Conservation (phyloP, 495 filamentous ascomycete species). For the Penicillium nucicola region DNA sequence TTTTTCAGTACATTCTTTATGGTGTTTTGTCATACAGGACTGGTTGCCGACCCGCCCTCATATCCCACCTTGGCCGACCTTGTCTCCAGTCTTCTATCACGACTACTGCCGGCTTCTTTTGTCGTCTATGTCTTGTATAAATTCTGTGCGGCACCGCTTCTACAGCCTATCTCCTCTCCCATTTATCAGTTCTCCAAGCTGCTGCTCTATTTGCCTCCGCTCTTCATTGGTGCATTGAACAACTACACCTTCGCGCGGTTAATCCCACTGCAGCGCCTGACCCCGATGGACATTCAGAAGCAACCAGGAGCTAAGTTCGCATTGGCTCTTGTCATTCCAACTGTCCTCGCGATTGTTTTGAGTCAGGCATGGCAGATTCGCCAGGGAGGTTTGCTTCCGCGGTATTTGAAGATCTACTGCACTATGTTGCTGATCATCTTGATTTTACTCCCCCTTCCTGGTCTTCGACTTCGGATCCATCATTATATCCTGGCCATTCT, state of each 20-base stretch:
- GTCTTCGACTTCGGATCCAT: slow-evolving; percentile 86
- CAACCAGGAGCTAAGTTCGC: slow-evolving; percentile 76
- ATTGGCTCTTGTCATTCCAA: slow-evolving; percentile 61
- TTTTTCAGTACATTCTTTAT: slow-evolving; percentile 71
- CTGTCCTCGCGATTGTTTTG: slow-evolving; percentile 57
- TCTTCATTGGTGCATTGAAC: slow-evolving; percentile 76
- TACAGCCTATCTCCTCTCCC: slow-evolving; percentile 55
- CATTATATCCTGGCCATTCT: slow-evolving; percentile 90
- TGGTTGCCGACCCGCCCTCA: slow-evolving; percentile 73
- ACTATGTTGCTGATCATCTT: slow-evolving; percentile 55
- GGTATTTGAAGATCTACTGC: slow-evolving; percentile 71
- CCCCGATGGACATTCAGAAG: slow-evolving; percentile 67
- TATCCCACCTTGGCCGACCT: slow-evolving; percentile 53
- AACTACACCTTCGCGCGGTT: slow-evolving; percentile 78
- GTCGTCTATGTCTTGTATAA: slow-evolving; percentile 70
- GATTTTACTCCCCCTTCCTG: slow-evolving; percentile 67
- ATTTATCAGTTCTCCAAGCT: slow-evolving; percentile 66
- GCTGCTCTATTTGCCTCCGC: slow-evolving; percentile 67
- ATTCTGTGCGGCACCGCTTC: slow-evolving; percentile 55
- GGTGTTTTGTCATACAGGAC: slow-evolving; percentile 73
- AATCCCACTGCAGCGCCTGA: slow-evolving; percentile 79
- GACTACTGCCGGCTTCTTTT: slow-evolving; percentile 75
- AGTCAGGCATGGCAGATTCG: slow-evolving; percentile 73
- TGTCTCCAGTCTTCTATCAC: slow-evolving; percentile 66
- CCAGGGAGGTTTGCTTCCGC: slow-evolving; percentile 64